Percentiles rank a stretch among this genome's conserved stretches.
phyloP scores from a whole-genome alignment of 129 eudicot species.

The Centaurea solstitialis region DNA sequence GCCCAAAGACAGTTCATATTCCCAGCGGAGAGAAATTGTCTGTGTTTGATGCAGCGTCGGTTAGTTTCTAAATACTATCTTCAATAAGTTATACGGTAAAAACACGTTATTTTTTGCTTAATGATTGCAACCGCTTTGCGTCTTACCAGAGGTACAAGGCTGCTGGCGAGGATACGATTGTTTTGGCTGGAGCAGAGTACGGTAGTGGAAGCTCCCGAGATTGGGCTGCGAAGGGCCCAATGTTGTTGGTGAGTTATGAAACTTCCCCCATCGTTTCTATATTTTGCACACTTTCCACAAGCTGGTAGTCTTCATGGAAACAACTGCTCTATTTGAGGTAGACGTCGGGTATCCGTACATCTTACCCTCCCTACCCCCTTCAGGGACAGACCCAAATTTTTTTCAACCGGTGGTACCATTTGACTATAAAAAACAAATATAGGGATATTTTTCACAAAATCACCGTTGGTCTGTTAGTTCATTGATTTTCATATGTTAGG shows the following conservation, averaged over 20 bases:
- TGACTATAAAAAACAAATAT: too few species aligned
- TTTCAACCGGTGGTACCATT: too few species aligned
- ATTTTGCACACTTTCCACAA: neutral
- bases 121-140: neutral
- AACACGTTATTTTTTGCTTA: neutral
- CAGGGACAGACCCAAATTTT: too few species aligned
- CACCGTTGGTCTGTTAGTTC: too few species aligned
- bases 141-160: constrained; percentile 72
- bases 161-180: constrained; percentile 74
- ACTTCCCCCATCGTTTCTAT: neutral
- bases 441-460: too few species aligned
- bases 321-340: neutral
- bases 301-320: neutral
- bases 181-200: constrained; percentile 89
- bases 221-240: constrained; percentile 97
- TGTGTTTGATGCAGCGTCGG: constrained; percentile 84
- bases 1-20: constrained; percentile 87
- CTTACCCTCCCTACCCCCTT: too few species aligned
- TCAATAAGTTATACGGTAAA: neutral
- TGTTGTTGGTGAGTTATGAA: constrained; percentile 66
- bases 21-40: constrained; percentile 78
- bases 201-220: constrained; percentile 98
- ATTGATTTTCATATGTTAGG: too few species aligned
- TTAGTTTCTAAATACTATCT: constrained; percentile 22
- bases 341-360: too few species aligned